A percentile compares a stretch with the other conserved stretches of the same genome.
These are phyloP conservation scores for Boletus insuetus DNA, from an alignment of 768 basidiomycete genomes.

Conservation along the genomic window DNA sequence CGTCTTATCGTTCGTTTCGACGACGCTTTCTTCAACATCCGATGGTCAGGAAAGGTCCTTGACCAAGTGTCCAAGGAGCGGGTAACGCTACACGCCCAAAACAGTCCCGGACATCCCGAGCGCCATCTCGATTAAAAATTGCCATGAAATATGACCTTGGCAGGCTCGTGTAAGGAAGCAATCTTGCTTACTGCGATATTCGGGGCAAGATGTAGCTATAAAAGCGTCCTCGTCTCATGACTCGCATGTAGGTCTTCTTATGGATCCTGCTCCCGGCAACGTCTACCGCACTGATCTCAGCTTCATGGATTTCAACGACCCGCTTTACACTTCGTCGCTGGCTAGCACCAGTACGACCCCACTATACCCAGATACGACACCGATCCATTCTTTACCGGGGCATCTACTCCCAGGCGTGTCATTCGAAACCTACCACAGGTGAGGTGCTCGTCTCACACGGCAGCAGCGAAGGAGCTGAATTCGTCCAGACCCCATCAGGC, in stretches of 20 bases:
- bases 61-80: background rate
- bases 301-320: background rate
- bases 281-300: background rate
- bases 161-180: no score
- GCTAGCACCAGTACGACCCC: background rate
- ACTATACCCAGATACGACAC: background rate
- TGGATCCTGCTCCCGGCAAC: background rate
- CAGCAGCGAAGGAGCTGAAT: background rate
- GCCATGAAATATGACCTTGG: no score
- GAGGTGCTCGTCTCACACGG: background rate
- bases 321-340: accelerated
- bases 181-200: no score
- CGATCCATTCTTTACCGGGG: background rate
- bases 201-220: background rate
- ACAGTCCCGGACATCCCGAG: background rate
- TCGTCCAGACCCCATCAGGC: background rate
- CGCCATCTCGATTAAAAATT: background rate
- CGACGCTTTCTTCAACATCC: background rate
- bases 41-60: background rate
- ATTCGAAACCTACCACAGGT: background rate
- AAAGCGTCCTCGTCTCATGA: background rate
- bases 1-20: background rate
- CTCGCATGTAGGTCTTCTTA: background rate
- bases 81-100: background rate
- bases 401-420: background rate